Base-by-base conservation (phyloP, 2,329 filamentous ascomycete genomes). In the Ceratocystis harringtonii region DNA sequence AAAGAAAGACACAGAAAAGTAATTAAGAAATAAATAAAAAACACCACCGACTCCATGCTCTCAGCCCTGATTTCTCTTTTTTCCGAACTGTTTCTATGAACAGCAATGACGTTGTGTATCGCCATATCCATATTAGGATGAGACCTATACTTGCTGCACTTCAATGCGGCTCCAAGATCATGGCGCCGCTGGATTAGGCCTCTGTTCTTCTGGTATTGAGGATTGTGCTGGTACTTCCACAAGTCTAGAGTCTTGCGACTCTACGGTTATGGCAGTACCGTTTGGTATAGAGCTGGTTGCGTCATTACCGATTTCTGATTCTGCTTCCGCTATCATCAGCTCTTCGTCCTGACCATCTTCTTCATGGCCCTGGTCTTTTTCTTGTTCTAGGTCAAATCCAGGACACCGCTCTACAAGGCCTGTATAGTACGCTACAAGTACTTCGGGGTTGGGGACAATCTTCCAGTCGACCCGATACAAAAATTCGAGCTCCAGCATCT, bases 381-480 rank as follows among this genome's bases (percentile, higher is more conserved):
- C 71, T 3, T 70, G 72, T 4, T 72, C 72, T 7, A 86, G 72
- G 28, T 73, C 72, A 69, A 85, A 87, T 6, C 79, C 81, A 0
- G 80, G 78, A 36, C 80, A 81, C 12, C 84, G 79, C 69, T 84
- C 89, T 41, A 97, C 88, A 43, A 99, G 77, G 62, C 90, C 92
- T 68, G 84, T 84, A 74, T 97, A 99, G 73, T 99, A 99, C 66
- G 95, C 91, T 30, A 91, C 90, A 55, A 99, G 78, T 1, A 95
- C 88, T 73, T 97, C 94, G 1, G 94, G 92, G 71, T 95, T 91
- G 4, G 94, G 94, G 2, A 99, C 92, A 70, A 99, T 99, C 71
- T 88, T 89, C 92, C 94, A 99, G 72, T 96, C 90, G 32, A 99
- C 88, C 64, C 90, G 82, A 72, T 92, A 90, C 41, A 99, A 78